phyloP scores from a whole-genome alignment of 305 asterid species.

The Lippia alba region DNA sequence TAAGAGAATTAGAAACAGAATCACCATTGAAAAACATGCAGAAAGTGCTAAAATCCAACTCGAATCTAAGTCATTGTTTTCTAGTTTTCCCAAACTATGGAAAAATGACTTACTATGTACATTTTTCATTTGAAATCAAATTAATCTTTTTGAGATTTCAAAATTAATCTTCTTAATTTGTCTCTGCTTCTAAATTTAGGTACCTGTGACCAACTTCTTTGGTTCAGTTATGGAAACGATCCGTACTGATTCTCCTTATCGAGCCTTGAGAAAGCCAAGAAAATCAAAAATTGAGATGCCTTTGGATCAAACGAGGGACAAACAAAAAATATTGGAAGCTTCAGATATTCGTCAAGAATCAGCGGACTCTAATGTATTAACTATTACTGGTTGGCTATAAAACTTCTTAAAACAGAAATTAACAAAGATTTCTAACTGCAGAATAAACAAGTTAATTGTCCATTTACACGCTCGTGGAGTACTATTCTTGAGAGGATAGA shows the following conservation, averaged over 20 bases:
- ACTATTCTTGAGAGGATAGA: constrained; percentile 51
- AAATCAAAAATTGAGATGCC: constrained; percentile 45
- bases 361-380: constrained; percentile 36
- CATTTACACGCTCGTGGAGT: constrained; percentile 66
- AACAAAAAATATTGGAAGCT: constrained; percentile 41
- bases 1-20: not conserved
- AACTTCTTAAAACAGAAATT: constrained; percentile 28
- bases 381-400: constrained; percentile 12
- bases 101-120: not conserved
- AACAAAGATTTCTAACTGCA: constrained; percentile 39
- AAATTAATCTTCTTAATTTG: constrained; percentile 21
- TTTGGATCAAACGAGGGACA: constrained; percentile 41
- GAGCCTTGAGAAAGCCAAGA: constrained; percentile 46
- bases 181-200: constrained; percentile 51
- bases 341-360: constrained; percentile 49
- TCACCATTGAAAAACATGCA: not conserved
- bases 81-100: not conserved
- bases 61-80: not conserved
- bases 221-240: constrained; percentile 98
- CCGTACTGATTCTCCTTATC: constrained; percentile 87
- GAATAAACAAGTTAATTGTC: constrained; percentile 62
- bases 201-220: constrained; percentile 93
- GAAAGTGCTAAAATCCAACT: not conserved
- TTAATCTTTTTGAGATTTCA: not conserved
- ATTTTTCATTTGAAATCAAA: constrained; percentile 2